Conservation (phyloP, 208 protist genomes). For the Wallacemonas sp. region DNA sequence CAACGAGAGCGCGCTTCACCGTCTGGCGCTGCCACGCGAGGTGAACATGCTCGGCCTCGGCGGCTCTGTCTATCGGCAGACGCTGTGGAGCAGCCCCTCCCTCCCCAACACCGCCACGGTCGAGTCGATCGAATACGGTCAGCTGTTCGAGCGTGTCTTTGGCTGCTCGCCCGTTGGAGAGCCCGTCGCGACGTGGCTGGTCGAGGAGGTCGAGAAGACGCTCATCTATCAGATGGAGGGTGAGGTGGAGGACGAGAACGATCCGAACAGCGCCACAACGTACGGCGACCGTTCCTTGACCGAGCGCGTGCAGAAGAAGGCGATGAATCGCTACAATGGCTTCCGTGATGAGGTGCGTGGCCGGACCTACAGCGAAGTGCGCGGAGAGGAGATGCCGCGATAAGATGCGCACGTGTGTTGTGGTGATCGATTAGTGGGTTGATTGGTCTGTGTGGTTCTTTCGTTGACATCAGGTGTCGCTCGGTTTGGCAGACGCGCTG, state of each 20-base stretch:
- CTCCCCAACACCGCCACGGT: conserved; percentile 65
- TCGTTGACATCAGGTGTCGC: no score
- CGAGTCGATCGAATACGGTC: conserved; percentile 46
- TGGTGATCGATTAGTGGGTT: conserved; percentile 6
- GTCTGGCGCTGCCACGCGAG: conserved; percentile 68
- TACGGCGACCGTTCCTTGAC: conserved; percentile 80
- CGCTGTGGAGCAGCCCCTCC: conserved; percentile 71
- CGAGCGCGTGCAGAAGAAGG: conserved; percentile 88
- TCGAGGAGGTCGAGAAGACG: conserved; percentile 70
- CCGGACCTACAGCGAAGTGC: conserved; percentile 81
- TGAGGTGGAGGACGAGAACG: conserved; percentile 90
- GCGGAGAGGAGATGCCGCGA: conserved; percentile 67
- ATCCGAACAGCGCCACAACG: conserved; percentile 86
- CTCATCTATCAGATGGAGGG: conserved; percentile 85
- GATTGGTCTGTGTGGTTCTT: conserved; percentile 19
- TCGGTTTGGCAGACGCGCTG: background rate
- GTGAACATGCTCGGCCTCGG: conserved; percentile 86
- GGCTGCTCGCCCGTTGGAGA: conserved; percentile 54
- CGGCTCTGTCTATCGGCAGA: conserved; percentile 79
- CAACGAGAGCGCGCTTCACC: conserved; percentile 83
- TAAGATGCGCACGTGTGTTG: conserved; percentile 17
- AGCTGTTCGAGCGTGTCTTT: conserved; percentile 70
- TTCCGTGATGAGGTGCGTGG: conserved; percentile 82
- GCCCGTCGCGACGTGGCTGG: conserved; percentile 76
- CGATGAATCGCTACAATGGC: conserved; percentile 87